These are phyloP conservation scores for Coemansia reversa DNA, from an alignment of 192 early-diverging fungal species.

Conservation along the genomic window DNA sequence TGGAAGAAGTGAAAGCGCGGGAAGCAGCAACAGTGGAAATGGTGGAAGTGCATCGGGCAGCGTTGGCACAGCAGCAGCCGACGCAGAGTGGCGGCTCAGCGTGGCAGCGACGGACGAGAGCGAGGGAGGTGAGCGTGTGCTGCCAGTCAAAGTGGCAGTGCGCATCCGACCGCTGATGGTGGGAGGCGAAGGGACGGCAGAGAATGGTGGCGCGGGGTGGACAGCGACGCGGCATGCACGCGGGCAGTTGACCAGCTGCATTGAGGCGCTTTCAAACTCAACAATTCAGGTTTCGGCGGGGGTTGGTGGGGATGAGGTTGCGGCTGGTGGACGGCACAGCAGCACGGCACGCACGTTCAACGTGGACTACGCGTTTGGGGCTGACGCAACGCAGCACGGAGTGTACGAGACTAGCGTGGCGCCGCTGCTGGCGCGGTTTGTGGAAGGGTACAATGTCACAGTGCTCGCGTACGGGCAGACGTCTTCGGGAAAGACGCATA, in stretches of 20 bases:
- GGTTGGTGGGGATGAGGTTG: constrained; percentile 1
- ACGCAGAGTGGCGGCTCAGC: constrained; percentile 5
- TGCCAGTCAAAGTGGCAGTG: constrained; percentile 55
- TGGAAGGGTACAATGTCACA: constrained; percentile 91
- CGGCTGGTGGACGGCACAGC: not conserved
- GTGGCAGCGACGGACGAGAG: not conserved
- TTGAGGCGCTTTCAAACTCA: constrained; percentile 20
- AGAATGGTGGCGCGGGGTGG: constrained; percentile 6
- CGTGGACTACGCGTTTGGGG: constrained; percentile 71
- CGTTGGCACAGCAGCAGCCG: not conserved
- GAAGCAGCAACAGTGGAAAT: constrained; percentile 3
- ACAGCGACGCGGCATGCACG: constrained; percentile 12
- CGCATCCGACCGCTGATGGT: constrained; percentile 48
- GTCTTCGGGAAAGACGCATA: constrained; percentile 97
- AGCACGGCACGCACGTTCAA: constrained; percentile 45
- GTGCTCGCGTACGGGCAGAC: constrained; percentile 93
- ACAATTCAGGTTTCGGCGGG: constrained; percentile 20
- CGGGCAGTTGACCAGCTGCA: constrained; percentile 23
- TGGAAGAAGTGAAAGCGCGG: not conserved
- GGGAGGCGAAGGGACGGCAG: constrained; percentile 9
- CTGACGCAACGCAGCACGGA: constrained; percentile 56
- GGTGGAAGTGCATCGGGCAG: not conserved
- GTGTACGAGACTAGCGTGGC: constrained; percentile 61
- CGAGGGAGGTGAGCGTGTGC: constrained; percentile 37
- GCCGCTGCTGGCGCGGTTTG: constrained; percentile 58